Evolutionary conservation across 495 filamentous ascomycete genomes (phyloP).

Genomic region (Eremomyces bilateralis): DNA sequence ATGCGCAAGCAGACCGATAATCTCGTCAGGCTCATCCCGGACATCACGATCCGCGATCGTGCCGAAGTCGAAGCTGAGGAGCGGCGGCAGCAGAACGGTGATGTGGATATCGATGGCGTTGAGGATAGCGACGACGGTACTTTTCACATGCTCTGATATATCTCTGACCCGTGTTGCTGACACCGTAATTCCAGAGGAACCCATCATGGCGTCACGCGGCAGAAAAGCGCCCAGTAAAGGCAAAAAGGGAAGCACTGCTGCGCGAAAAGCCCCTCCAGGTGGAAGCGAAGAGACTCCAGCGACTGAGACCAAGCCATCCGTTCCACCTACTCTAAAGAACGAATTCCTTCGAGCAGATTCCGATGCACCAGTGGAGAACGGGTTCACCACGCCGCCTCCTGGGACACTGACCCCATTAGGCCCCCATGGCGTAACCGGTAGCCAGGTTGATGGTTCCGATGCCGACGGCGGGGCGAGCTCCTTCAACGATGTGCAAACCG

Average conservation of each 20-base stretch:
- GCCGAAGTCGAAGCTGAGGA: conserved; percentile 96
- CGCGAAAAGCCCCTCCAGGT: conserved; percentile 43
- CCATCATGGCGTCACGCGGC: conserved; percentile 91
- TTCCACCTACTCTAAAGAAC: conserved; percentile 26
- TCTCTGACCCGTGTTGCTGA: conserved; percentile 5
- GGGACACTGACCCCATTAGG: conserved; percentile 57
- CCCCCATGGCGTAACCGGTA: conserved; percentile 43
- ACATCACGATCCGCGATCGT: conserved; percentile 69
- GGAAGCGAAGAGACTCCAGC: conserved; percentile 49
- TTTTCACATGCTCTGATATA: background rate
- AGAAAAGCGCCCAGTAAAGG: conserved; percentile 70
- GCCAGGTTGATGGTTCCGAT: conserved; percentile 60
- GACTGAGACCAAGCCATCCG: conserved; percentile 36
- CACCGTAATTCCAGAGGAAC: conserved; percentile 45
- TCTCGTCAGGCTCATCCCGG: conserved; percentile 81
- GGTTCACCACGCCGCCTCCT: conserved; percentile 63
- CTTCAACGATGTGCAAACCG: conserved; percentile 8
- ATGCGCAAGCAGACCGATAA: conserved; percentile 97
- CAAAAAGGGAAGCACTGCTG: conserved; percentile 50
- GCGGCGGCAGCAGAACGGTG: conserved; percentile 49
- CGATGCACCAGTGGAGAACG: conserved; percentile 43
- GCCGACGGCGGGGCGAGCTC: conserved; percentile 33
- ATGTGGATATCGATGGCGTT: conserved; percentile 53
- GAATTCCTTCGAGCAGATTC: conserved; percentile 38
- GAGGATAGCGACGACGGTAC: conserved; percentile 72